These are phyloP conservation scores for Trichodelitschia bisporula DNA, from an alignment of 495 filamentous ascomycete genomes.

Conservation along the genomic window DNA sequence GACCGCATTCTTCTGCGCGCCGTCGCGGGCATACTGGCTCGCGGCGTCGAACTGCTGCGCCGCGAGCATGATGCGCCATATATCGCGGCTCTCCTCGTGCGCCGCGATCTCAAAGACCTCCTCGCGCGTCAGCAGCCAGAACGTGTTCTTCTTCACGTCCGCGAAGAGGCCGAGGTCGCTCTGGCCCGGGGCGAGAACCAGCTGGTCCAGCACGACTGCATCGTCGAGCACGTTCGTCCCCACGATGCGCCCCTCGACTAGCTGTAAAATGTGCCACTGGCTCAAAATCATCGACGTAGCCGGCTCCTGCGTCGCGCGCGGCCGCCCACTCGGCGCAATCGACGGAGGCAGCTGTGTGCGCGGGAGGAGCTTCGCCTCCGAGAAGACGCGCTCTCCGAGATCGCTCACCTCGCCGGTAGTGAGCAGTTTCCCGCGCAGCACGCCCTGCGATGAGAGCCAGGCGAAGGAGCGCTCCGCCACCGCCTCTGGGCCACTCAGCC, in stretches of 20 bases:
- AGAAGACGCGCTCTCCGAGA: conserved; percentile 39
- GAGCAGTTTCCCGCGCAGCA: conserved; percentile 62
- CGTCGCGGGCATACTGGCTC: conserved; percentile 46
- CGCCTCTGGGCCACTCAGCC: conserved; percentile 13
- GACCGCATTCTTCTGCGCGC: conserved; percentile 65
- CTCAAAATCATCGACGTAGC: conserved; percentile 65
- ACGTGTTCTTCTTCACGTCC: conserved; percentile 81
- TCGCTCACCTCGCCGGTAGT: conserved; percentile 16
- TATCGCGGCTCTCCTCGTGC: conserved; percentile 70
- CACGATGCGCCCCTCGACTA: conserved; percentile 59
- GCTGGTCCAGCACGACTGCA: conserved; percentile 60
- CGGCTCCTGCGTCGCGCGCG: conserved; percentile 39
- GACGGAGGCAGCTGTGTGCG: conserved; percentile 39
- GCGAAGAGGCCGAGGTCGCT: conserved; percentile 55
- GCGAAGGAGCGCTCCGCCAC: conserved; percentile 51
- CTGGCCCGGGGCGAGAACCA: conserved; percentile 59
- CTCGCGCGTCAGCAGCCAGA: conserved; percentile 76
- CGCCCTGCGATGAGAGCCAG: conserved; percentile 70
- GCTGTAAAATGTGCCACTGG: conserved; percentile 76
- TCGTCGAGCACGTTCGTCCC: conserved; percentile 71
- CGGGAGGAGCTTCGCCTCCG: conserved; percentile 48
- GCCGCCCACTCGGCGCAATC: conserved; percentile 27
- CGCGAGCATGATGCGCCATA: conserved; percentile 79
- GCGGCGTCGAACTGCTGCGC: conserved; percentile 72
- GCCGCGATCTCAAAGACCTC: conserved; percentile 88